A percentile compares a stretch with the other conserved stretches of the same genome.
phyloP scores from a whole-genome alignment of 805 yeast species.

The Metschnikowia noctiluminum region DNA sequence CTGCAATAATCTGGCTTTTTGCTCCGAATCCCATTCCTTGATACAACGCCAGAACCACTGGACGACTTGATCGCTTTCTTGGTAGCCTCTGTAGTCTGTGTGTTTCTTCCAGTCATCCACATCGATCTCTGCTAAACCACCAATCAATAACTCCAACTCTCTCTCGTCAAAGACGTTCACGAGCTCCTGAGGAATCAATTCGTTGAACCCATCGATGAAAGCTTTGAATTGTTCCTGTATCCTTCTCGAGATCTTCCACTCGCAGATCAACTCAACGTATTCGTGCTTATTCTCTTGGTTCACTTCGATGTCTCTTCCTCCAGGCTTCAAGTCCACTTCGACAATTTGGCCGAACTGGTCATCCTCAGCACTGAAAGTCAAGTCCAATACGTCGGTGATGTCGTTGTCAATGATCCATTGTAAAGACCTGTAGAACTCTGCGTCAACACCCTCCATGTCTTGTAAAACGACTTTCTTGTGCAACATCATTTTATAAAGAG shows the following conservation, averaged over 20 bases:
- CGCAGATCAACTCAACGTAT: slow-evolving; percentile 90
- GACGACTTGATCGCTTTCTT: slow-evolving; percentile 91
- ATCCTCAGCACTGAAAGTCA: slow-evolving; percentile 86
- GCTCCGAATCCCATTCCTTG: slow-evolving; percentile 93
- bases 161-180: slow-evolving; percentile 97
- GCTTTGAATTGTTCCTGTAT: slow-evolving; percentile 96
- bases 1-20: slow-evolving; percentile 90
- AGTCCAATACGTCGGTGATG: slow-evolving; percentile 75
- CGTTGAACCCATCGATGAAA: slow-evolving; percentile 95
- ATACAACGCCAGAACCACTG: slow-evolving; percentile 99
- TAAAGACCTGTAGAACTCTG: slow-evolving; percentile 90
- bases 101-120: slow-evolving; percentile 99
- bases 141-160: slow-evolving; percentile 92
- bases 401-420: slow-evolving; percentile 96
- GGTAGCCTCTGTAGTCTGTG: slow-evolving; percentile 97
- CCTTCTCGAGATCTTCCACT: slow-evolving; percentile 92
- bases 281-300: slow-evolving; percentile 87
- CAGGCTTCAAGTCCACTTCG: slow-evolving; percentile 83
- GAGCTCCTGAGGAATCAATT: slow-evolving; percentile 92
- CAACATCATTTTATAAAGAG: slow-evolving; percentile 95
- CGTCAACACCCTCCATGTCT: slow-evolving; percentile 99
- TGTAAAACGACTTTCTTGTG: slow-evolving; percentile 90
- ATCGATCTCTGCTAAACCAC: slow-evolving; percentile 97
- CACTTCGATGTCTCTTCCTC: slow-evolving; percentile 86
- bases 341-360: slow-evolving; percentile 93